Evolutionary conservation across 2,329 filamentous ascomycete genomes (phyloP).

Genomic region (Colletotrichum eremochloae): DNA sequence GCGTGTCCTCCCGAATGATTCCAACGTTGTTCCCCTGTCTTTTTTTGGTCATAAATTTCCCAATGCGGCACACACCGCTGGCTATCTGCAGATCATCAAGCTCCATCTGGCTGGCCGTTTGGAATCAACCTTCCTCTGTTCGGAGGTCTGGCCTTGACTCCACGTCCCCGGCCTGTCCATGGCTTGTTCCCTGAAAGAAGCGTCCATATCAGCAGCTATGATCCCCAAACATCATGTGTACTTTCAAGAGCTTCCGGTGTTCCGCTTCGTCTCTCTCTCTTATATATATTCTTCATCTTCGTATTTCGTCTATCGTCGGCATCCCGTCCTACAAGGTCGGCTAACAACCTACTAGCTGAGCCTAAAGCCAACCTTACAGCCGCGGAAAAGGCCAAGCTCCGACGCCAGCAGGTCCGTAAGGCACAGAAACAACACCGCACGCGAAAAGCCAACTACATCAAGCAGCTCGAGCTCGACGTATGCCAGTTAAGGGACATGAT

Average conservation of each 20-base stretch:
- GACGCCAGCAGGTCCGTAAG: conserved; percentile 65
- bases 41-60: background rate
- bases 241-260: background rate
- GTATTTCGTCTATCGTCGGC: background rate
- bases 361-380: background rate
- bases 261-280: background rate
- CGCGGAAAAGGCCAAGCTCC: conserved; percentile 56
- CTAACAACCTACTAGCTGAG: conserved; percentile 13
- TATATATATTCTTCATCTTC: background rate
- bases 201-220: background rate
- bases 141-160: background rate
- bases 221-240: background rate
- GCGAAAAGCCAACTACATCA: conserved; percentile 68
- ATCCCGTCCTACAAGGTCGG: too few species aligned
- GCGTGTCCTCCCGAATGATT: conserved; percentile 18
- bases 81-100: conserved; percentile 12
- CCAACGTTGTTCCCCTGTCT: conserved; percentile 8
- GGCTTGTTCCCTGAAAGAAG: background rate
- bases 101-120: conserved; percentile 26
- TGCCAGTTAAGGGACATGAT: conserved; percentile 63
- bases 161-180: background rate
- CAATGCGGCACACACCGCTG: conserved; percentile 33
- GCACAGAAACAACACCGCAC: conserved; percentile 69
- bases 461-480: conserved; percentile 66
- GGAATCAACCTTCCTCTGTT: conserved; percentile 31